These are phyloP conservation scores for Sporothrix protearum DNA, from an alignment of 2,329 filamentous ascomycete species.

Conservation along the genomic window DNA sequence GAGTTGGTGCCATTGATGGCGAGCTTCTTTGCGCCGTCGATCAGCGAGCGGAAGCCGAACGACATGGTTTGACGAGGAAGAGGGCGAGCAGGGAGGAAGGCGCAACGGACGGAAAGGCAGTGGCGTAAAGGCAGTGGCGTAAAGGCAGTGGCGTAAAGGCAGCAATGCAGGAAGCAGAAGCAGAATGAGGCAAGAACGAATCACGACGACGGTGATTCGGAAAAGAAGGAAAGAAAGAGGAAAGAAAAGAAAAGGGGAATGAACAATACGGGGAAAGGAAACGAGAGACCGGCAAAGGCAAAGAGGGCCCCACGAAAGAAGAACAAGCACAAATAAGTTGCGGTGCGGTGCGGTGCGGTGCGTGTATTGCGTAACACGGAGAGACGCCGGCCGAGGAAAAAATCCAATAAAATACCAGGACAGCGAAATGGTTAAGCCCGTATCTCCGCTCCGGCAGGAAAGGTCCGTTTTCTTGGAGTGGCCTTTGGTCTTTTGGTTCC, in stretches of 20 bases:
- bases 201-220: not conserved
- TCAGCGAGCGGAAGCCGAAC: conserved; percentile 41
- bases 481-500: not conserved
- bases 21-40: conserved; percentile 40
- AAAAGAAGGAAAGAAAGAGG: not conserved
- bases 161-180: not conserved
- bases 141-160: not conserved
- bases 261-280: not conserved
- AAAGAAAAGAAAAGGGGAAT: not conserved
- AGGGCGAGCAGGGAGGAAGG: not conserved
- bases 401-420: not conserved
- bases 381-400: not conserved
- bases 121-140: too few relatives aligned
- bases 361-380: not conserved
- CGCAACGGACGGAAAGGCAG: not conserved
- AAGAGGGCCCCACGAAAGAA: not conserved
- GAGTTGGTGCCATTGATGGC: conserved; percentile 30
- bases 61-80: conserved; percentile 39
- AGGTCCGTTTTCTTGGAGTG: not conserved
- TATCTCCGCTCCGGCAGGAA: conserved; percentile 12
- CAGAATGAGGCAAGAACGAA: not conserved
- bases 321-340: not conserved
- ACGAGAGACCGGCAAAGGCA: not conserved
- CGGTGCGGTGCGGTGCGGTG: conserved; percentile 2
- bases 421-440: conserved; percentile 5